A percentile compares a stretch with the other conserved stretches of the same genome.
Conservation (phyloP, 139 green algal genomes). For the Chlamydomonas asymmetrica region DNA sequence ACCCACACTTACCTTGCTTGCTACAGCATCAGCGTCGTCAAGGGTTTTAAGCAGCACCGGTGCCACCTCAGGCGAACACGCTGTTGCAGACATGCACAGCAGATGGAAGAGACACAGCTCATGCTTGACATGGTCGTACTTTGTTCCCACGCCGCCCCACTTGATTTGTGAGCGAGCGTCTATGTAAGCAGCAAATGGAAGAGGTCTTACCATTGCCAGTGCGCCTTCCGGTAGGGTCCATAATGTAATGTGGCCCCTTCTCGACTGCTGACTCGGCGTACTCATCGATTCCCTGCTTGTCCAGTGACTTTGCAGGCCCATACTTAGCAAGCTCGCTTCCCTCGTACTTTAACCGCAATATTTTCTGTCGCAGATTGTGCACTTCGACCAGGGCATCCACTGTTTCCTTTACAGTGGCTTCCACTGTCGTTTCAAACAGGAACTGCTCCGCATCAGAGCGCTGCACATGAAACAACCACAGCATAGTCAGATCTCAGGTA, state of each 20-base stretch:
- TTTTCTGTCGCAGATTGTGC: conserved; percentile 74
- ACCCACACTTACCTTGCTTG: conserved; percentile 47
- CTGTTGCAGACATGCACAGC: conserved; percentile 32
- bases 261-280: conserved; percentile 59
- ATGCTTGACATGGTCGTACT: neutral
- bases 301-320: conserved; percentile 67
- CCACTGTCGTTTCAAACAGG: conserved; percentile 67
- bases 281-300: conserved; percentile 82
- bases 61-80: conserved; percentile 52
- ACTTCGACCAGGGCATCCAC: conserved; percentile 52
- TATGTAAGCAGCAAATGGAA: no score
- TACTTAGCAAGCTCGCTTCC: conserved; percentile 80
- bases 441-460: conserved; percentile 78
- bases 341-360: conserved; percentile 74
- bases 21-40: conserved; percentile 51
- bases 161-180: neutral
- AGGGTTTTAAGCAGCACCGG: conserved; percentile 66
- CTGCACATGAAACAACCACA: conserved; percentile 34
- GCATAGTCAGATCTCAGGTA: neutral
- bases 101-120: neutral
- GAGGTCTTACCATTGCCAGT: conserved; percentile 67
- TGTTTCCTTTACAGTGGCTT: conserved; percentile 50
- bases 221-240: conserved; percentile 75
- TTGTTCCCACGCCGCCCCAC: neutral
- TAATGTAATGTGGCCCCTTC: conserved; percentile 62